Base-by-base conservation (phyloP, 805 yeast genomes). In the Gaillardinia entomophila region DNA sequence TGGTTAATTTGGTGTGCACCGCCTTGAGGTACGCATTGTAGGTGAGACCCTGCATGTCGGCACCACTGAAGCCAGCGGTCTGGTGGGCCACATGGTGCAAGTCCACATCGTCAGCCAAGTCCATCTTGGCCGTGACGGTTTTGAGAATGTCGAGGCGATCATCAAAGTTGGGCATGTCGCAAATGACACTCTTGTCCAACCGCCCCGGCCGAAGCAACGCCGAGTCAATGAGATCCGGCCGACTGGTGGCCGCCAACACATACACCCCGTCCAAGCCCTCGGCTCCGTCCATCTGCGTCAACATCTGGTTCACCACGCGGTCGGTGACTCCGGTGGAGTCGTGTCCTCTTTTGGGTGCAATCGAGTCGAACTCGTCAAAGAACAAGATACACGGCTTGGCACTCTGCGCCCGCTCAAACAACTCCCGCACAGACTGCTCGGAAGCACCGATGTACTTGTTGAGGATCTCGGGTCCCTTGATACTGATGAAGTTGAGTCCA, bases 211-310 rank as follows among this genome's bases (percentile, higher is more conserved):
- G 79, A 37, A 92, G 62, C 35, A 92, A 68, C 0, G 98, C 98
- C 2, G 96, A 82, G 55, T 92, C 98, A 42, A 92, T 89, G 45
- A 92, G 69, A 50, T 92, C 98, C 0, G 98, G 98, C 47, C 98
- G 71, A 46, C 92, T 80, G 0, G 97, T 92, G 1, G 97, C 98
- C 0, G 97, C 97, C 16, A 92, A 66, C 0, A 92, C 96, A 53
- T 92, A 90, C 2, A 92, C 97, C 3, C 97, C 97, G 48, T 89
- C 97, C 18, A 89, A 66, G 0, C 97, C 97, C 56, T 92, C 97
- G 1, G 97, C 97, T 62, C 98, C 98, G 57, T 92, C 98, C 96
- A 92, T 89, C 54, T 92, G 97, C 0, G 98, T 92, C 48, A 92
- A 72, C 77, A 92, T 75, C 53, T 92, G 98, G 59, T 92, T 92